Evolutionary conservation across 2,329 filamentous ascomycete species (phyloP).

Genomic region (Basipetospora sp.): DNA sequence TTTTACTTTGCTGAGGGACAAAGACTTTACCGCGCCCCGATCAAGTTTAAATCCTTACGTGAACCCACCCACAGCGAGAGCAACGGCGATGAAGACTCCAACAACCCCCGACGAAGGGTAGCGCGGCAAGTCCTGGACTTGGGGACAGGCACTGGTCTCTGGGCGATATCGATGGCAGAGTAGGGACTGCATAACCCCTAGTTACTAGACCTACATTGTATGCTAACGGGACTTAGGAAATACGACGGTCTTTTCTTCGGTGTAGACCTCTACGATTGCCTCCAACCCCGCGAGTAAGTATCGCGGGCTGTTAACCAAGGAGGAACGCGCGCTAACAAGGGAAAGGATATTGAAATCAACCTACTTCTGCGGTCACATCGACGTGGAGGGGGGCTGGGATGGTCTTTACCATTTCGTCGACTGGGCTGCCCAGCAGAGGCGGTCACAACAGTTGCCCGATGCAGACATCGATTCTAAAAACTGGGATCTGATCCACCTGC

Average conservation of each 20-base stretch:
- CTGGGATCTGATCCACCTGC: constrained; percentile 73
- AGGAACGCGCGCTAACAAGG: not conserved
- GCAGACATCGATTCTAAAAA: constrained; percentile 23
- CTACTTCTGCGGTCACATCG: constrained; percentile 34
- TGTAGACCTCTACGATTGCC: constrained; percentile 24
- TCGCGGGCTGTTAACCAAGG: too few relatives aligned
- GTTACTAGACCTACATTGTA: too few relatives aligned
- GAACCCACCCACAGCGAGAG: not conserved
- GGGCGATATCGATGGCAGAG: constrained; percentile 76
- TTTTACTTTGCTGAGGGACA: not conserved
- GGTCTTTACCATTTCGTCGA: constrained; percentile 10
- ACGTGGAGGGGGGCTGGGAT: constrained; percentile 64
- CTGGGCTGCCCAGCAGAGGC: not conserved
- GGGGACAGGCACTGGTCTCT: constrained; percentile 80
- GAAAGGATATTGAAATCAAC: constrained; percentile 1
- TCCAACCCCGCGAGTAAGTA: constrained; percentile 25
- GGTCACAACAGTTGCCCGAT: not conserved
- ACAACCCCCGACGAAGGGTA: not conserved
- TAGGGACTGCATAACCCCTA: constrained; percentile 25
- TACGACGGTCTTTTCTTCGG: constrained; percentile 19
- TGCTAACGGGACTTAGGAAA: too few relatives aligned
- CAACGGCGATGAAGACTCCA: not conserved
- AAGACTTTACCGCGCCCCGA: constrained; percentile 6
- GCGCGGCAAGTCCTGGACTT: constrained; percentile 42
- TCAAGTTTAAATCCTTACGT: constrained; percentile 1